Conservation (phyloP, 768 basidiomycete genomes). For the Myochromella boudieri region DNA sequence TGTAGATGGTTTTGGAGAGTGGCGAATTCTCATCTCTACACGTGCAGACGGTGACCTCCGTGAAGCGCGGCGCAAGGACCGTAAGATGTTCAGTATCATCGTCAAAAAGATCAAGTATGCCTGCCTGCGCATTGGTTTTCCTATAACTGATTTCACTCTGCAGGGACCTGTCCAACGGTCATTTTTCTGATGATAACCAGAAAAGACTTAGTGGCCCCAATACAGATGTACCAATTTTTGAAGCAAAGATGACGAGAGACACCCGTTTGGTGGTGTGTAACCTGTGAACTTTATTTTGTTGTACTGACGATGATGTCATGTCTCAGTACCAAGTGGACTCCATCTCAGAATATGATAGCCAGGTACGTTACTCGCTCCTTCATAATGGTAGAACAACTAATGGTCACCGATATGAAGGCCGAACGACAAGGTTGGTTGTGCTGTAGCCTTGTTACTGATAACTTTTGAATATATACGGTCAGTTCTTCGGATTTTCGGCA, state of each 20-base stretch:
- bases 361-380: background rate
- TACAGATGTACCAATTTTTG: slow-evolving; percentile 15
- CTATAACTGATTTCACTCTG: background rate
- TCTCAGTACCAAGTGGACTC: slow-evolving; percentile 18
- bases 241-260: slow-evolving; percentile 17
- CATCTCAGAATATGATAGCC: slow-evolving; percentile 9
- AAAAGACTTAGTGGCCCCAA: slow-evolving; percentile 12
- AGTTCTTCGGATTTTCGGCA: slow-evolving; percentile 17
- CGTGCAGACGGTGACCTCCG: slow-evolving; percentile 50
- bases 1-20: slow-evolving; percentile 60
- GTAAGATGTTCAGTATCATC: slow-evolving; percentile 48
- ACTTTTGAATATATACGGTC: background rate
- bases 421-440: slow-evolving; percentile 13
- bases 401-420: slow-evolving; percentile 1
- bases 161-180: slow-evolving; percentile 58
- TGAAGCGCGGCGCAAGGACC: slow-evolving; percentile 43
- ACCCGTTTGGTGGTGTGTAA: slow-evolving; percentile 14
- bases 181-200: slow-evolving; percentile 17
- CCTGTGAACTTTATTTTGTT: background rate
- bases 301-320: too few species aligned
- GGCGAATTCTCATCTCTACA: slow-evolving; percentile 57
- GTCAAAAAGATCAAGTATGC: slow-evolving; percentile 69
- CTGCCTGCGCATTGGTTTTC: background rate
- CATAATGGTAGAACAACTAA: background rate
- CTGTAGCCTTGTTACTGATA: background rate